Base-by-base conservation (phyloP, 306 rosid genomes). In the Senna tora region DNA sequence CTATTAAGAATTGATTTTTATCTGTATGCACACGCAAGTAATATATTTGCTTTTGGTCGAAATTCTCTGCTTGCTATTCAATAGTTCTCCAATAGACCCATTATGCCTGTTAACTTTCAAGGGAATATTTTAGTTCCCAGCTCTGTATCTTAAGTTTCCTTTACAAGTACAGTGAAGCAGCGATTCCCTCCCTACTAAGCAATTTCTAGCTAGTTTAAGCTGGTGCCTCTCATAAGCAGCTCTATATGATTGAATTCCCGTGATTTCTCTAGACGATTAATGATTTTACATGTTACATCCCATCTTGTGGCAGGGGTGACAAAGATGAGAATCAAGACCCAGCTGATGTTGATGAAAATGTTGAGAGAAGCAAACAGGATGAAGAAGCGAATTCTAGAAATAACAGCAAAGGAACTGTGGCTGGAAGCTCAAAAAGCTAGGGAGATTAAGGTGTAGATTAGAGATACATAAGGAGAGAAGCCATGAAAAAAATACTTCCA, bases 231-330 rank as follows among this genome's bases (percentile, higher is more conserved):
- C 50, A 9, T 22, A 68, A 36, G 62, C 62, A 15, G 25, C 30
- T 4, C 0, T 15, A 7, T 56, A 30, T 56, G 62, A 56, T 13
- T 28, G 19, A 11, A 12, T 28, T 25, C 41, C 63, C 63, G 41
- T 50, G 65, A 47, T 36, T 38, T 78, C 38, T 69, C 49, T 22
- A n/a, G 57, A 64, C 42, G 46, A 55, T 53, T 33, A 41, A 49
- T 12, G 54, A 11, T 52, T 79, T 42, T 69, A 4, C 45, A 25
- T 16, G 6, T 51, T 56, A 45, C 46, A 63, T 73, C 61, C 32
- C 16, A 65, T 67, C 72, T 17, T 63, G 73, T 46, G 69, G 84
- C 84, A 93, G 98, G 77, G 90, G 92, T 55, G 84, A 90, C 45
- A 87, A 67, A 71, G 87, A 81, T 14, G 89, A 78, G 76, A 69